Conservation (phyloP, 116 monocot genomes). For the Dioscorea cayenensis region DNA sequence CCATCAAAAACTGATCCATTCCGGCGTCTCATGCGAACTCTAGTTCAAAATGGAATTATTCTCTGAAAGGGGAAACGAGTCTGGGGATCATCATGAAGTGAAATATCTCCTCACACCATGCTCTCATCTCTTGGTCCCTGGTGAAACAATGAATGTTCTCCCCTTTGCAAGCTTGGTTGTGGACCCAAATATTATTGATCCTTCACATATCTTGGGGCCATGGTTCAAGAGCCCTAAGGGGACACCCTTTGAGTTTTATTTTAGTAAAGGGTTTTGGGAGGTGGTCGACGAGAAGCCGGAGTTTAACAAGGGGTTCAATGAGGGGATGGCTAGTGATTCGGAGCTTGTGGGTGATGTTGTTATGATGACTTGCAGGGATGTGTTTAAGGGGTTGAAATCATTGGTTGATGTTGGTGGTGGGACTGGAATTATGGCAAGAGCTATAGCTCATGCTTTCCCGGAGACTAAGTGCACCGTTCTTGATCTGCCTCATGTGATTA, state of each 20-base stretch:
- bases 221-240: background rate
- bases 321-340: conserved; percentile 3
- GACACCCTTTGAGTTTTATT: background rate
- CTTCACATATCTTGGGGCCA: background rate
- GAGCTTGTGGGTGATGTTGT: background rate
- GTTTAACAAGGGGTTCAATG: background rate
- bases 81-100: background rate
- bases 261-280: background rate
- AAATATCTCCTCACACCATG: background rate
- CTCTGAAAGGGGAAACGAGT: background rate
- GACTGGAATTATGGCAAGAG: no score
- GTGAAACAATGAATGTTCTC: no score
- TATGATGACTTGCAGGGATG: background rate
- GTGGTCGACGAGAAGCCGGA: background rate
- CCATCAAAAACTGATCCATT: background rate
- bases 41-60: conserved; percentile 9
- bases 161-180: background rate
- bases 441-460: no score
- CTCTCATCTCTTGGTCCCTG: background rate
- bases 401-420: no score
- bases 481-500: no score
- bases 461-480: background rate
- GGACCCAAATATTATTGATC: background rate
- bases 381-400: background rate
- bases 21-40: conserved; percentile 16